These are phyloP conservation scores for Hymenoscyphus albidus DNA, from an alignment of 2,329 filamentous ascomycete genomes.

Conservation along the genomic window DNA sequence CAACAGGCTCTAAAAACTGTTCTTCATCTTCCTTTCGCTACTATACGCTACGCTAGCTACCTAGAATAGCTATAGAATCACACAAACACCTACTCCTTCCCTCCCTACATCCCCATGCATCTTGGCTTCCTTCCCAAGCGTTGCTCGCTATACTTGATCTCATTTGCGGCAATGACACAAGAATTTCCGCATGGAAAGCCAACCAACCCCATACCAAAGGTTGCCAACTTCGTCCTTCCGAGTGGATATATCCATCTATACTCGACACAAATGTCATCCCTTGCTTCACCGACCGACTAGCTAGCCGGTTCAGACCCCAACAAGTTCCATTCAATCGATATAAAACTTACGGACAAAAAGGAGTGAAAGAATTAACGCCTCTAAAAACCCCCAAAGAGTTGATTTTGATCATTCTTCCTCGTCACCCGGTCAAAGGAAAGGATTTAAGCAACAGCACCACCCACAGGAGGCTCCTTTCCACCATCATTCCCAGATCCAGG, in stretches of 20 bases:
- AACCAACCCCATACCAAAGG: too few species aligned
- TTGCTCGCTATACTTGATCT: not conserved
- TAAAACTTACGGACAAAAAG: not conserved
- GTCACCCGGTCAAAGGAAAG: not conserved
- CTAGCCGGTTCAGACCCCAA: too few species aligned
- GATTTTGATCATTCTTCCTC: not conserved
- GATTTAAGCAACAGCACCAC: conserved; percentile 28
- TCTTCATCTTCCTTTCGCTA: not conserved
- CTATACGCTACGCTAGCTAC: not conserved
- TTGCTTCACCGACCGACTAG: not conserved
- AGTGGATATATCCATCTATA: not conserved
- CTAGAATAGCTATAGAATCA: not conserved
- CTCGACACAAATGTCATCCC: not conserved
- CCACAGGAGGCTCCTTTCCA: conserved; percentile 26
- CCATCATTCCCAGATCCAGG: conserved; percentile 23
- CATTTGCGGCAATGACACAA: not conserved
- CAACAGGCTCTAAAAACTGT: not conserved
- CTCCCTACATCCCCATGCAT: not conserved
- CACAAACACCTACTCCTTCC: not conserved
- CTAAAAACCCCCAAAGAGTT: not conserved
- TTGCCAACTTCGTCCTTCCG: not conserved
- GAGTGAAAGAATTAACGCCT: not conserved
- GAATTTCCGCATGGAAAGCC: too few species aligned
- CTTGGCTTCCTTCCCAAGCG: not conserved
- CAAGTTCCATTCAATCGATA: not conserved